Base-by-base conservation (phyloP, 2,329 filamentous ascomycete species). In the Drechslera avenae region DNA sequence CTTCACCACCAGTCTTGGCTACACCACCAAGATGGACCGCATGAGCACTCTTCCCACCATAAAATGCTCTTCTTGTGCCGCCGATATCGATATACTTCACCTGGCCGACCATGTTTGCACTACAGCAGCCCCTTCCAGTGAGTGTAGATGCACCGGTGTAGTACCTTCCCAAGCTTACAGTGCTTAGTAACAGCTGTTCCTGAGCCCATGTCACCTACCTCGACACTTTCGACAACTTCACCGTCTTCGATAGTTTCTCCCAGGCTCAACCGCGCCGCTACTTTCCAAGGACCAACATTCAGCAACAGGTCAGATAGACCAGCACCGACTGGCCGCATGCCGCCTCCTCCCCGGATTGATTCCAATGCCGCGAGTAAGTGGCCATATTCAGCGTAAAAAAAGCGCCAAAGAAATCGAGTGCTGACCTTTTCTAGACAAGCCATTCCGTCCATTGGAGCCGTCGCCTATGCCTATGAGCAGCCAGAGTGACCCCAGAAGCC, bases 71-170 rank as follows among this genome's bases (percentile, higher is more conserved):
- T 70, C 64, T 39, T 74, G 73, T 58, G 67, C 65, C 36, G 63
- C 67, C 46, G 84, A 92, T 65, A 89, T 96, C 52, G 87, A 92
- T 68, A 94, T 96, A 62, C 87, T 88, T 33, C 79, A 86, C 72
- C 89, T 96, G 87, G 90, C 90, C 55, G 90, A 95, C 56, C 91
- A 96, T 77, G 72, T 90, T 54, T 96, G 91, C 73, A 73, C 73
- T 37, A 76, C 73, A 51, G 53, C 73, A 55, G 60, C 68, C 48
- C 42, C 42, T 13, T 68, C 76, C 53, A 68, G 78, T 74, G 76
- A 77, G 66, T 81, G 82, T 31, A 30, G n/a, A 17, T 16, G 35
- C n/a, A 37, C 5, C 13, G 17, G 5, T 19, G 9, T 16, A 42
- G 21, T 41, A 40, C 16, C 19, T 30, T 30, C 41, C 36, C 13